Evolutionary conservation across 1,284 basidiomycete species (phyloP), one percentile per base, ranked within the genome.

Genomic region (Phaffia rhodozyma): DNA sequence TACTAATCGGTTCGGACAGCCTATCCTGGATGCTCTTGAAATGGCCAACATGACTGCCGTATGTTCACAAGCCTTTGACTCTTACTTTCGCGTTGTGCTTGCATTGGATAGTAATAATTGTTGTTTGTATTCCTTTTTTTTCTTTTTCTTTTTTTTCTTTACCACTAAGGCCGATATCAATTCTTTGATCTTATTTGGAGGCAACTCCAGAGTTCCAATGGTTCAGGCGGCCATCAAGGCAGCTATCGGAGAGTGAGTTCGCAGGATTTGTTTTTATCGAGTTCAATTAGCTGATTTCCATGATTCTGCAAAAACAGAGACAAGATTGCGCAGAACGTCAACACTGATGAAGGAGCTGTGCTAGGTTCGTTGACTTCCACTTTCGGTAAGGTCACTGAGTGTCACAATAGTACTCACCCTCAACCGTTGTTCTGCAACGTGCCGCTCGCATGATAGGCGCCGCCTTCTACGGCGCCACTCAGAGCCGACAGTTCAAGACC

Each of bases 331-430:
- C 81, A 87, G 71, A 97, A 97, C 70, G 90, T 99, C 62, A 98
- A 99, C 73, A 87, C 94, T 0, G 96, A 98, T 74, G 94, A 99
- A 79, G 91, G 92, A 0, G 88, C 89, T 16, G 94, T 97, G 20
- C 83, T 98, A 60, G 92, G 89, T 77, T 61, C 73, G 34, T 53
- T 47, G n/a, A n/a, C n/a, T n/a, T n/a, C n/a, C n/a, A n/a, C n/a
- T n/a, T n/a, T 49, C 25, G 21, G 21, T 20, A 18, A 57, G 23
- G 13, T 60, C 1, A n/a, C n/a, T n/a, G n/a, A n/a, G n/a, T n/a
- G n/a, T n/a, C n/a, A 3, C 38, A 21, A 30, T 34, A 18, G 34
- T 20, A 4, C 43, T 49, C 43, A 20, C 1, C 43, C 25, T 49
- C n/a, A 16, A 43, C 38, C 9, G 6, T 5, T 27, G 11, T 11